A percentile compares a stretch with the other conserved stretches of the same genome.
These are phyloP conservation scores for Aspergillus felis DNA, from an alignment of 2,329 filamentous ascomycete genomes.

Conservation along the genomic window DNA sequence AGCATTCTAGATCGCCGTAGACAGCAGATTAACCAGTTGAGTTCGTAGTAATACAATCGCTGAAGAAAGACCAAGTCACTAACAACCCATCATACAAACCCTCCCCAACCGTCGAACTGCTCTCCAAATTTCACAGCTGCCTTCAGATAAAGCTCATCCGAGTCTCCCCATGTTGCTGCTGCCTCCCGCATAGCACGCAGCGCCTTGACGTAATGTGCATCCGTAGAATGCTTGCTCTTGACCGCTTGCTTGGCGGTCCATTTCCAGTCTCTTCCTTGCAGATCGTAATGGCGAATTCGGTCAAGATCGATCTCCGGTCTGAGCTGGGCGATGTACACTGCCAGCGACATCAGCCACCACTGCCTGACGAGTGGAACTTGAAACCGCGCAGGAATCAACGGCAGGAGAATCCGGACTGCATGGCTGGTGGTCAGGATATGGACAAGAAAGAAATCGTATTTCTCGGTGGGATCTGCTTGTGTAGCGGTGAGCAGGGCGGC, in stretches of 20 bases:
- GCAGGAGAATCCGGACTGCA: slow-evolving; percentile 79
- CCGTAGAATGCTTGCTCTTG: slow-evolving; percentile 61
- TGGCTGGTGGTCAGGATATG: slow-evolving; percentile 83
- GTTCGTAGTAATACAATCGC: background rate
- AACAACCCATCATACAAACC: slow-evolving; percentile 28
- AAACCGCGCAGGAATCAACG: slow-evolving; percentile 67
- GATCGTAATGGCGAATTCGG: slow-evolving; percentile 56
- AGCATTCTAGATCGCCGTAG: background rate
- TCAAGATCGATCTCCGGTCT: slow-evolving; percentile 69
- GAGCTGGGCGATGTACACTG: slow-evolving; percentile 71
- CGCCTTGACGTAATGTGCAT: slow-evolving; percentile 84
- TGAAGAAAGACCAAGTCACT: background rate
- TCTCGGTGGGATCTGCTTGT: slow-evolving; percentile 32
- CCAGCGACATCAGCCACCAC: slow-evolving; percentile 83
- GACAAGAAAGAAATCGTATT: slow-evolving; percentile 79
- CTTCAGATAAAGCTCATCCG: slow-evolving; percentile 45
- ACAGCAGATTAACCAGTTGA: background rate
- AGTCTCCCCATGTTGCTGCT: slow-evolving; percentile 41
- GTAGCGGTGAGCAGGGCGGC: slow-evolving; percentile 42
- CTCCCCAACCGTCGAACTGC: slow-evolving; percentile 64
- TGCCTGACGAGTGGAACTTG: slow-evolving; percentile 73
- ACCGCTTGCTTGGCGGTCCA: slow-evolving; percentile 70
- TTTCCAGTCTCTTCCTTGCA: slow-evolving; percentile 68
- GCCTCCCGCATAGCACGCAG: slow-evolving; percentile 53
- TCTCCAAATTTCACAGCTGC: slow-evolving; percentile 48